Evolutionary conservation across 2,329 filamentous ascomycete genomes (phyloP).

Genomic region (Cladosporium sphaerospermum): DNA sequence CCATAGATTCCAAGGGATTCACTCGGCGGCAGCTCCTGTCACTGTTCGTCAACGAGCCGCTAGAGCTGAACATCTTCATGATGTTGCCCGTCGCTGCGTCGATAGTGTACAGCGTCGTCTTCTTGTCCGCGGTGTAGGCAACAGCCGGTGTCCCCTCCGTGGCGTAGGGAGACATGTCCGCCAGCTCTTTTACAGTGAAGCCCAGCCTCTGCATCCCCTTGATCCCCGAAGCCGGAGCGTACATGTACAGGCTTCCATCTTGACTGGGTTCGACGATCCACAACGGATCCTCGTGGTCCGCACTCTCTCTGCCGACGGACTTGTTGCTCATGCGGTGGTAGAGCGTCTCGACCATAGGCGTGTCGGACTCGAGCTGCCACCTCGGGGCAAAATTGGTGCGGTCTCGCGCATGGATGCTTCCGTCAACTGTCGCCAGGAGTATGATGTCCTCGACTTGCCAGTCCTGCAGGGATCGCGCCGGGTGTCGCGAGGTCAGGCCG

Average conservation of each 20-base stretch:
- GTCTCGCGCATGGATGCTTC: constrained; percentile 86
- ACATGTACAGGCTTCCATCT: constrained; percentile 81
- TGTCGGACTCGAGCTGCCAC: constrained; percentile 79
- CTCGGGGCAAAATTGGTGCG: constrained; percentile 75
- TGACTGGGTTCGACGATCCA: constrained; percentile 93
- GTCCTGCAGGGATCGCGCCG: constrained; percentile 96
- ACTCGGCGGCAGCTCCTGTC: constrained; percentile 69
- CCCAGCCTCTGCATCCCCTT: constrained; percentile 59
- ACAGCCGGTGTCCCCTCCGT: constrained; percentile 65
- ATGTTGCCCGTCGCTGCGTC: constrained; percentile 80
- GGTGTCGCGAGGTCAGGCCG: constrained; percentile 66
- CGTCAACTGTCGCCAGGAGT: constrained; percentile 99
- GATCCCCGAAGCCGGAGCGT: constrained; percentile 58
- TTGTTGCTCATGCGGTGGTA: constrained; percentile 65
- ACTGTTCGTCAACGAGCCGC: constrained; percentile 59
- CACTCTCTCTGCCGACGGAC: constrained; percentile 54
- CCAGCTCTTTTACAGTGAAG: constrained; percentile 76
- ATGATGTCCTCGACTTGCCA: constrained; percentile 99
- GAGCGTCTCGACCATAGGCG: constrained; percentile 83
- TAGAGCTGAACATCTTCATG: constrained; percentile 75
- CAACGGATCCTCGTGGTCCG: constrained; percentile 73
- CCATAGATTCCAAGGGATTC: constrained; percentile 51
- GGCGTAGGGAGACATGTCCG: constrained; percentile 70
- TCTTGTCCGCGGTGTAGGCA: constrained; percentile 87
- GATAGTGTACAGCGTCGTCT: constrained; percentile 80